Base-by-base conservation (phyloP, 1,284 basidiomycete species). In the Prillingera fragicola region DNA sequence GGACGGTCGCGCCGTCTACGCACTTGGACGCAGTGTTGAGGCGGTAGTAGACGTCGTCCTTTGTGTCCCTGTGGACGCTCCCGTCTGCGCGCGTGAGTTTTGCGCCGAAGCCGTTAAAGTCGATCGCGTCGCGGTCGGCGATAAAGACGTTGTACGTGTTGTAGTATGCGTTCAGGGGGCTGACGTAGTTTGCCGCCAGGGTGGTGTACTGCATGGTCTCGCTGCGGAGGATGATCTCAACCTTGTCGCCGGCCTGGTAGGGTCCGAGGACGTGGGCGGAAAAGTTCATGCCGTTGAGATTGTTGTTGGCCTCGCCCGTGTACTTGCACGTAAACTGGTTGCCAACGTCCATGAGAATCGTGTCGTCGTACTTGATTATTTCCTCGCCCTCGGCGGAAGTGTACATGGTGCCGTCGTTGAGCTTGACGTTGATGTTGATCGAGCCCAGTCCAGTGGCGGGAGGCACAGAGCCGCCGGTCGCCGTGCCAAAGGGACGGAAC, bases 1-100 rank as follows among this genome's bases (percentile, higher is more conserved):
- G 49, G 23, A 43, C 33, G 4, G 34, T 32, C 7, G 49, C 49
- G 18, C 45, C 49, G n/a, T 44, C 39, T 15, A 43, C 31, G 38
- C 44, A 46, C 8, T 24, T 27, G 27, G 28, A 14, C 15, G 47
- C 25, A 9, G 35, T 32, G 17, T 23, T 37, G 15, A 37, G 32
- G n/a, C 38, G 17, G 37, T 40, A 51, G 15, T 18, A 40, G 17
- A 51, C 17, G 18, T 45, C 49, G 42, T 37, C 22, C 15, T 28
- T 15, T 6, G 41, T 38, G 44, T 39, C 40, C 19, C 18, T 27
- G 8, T 29, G 29, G n/a, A 36, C 25, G n/a, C 32, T 27, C 1
- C 47, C 47, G 23, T 40, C 38, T 17, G 42, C 38, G 15, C 41
- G 42, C 4, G 38, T 49, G 28, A 49, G 23, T 15, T 25, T 25